These are phyloP conservation scores for Colletotrichum sp. DNA, from an alignment of 2,329 filamentous ascomycete genomes.

Conservation along the genomic window DNA sequence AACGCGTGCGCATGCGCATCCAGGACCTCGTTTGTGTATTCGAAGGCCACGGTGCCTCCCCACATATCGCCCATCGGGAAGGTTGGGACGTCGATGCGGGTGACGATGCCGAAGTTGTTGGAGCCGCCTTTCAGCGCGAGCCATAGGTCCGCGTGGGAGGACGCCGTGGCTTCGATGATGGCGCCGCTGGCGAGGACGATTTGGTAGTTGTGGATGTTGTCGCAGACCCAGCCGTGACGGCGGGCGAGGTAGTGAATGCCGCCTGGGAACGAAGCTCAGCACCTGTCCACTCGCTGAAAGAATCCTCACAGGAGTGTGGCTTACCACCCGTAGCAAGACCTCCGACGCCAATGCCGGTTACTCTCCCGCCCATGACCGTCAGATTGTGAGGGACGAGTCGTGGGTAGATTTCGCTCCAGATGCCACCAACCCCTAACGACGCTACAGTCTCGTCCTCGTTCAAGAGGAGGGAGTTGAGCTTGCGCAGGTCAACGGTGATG, in stretches of 20 bases:
- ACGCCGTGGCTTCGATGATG: slow-evolving; percentile 33
- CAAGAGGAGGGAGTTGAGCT: background rate
- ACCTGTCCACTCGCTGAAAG: rapidly evolving
- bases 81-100: slow-evolving; percentile 30
- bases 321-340: background rate
- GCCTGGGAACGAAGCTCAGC: background rate
- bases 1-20: slow-evolving; percentile 8
- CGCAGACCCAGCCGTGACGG: slow-evolving; percentile 45
- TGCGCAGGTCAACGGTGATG: slow-evolving; percentile 5
- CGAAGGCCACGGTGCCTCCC: background rate
- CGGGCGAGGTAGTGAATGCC: slow-evolving; percentile 25
- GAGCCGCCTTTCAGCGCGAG: slow-evolving; percentile 49
- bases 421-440: background rate
- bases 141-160: slow-evolving; percentile 41
- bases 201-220: slow-evolving; percentile 43
- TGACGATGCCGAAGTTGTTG: slow-evolving; percentile 46
- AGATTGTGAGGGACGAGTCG: background rate
- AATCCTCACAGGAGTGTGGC: rapidly evolving
- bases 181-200: slow-evolving; percentile 46
- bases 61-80: background rate
- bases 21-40: background rate
- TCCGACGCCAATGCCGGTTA: background rate
- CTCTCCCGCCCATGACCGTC: background rate
- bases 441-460: background rate
- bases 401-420: background rate